phyloP scores from a whole-genome alignment of 257 asterid genomes.

The Mentha longifolia region DNA sequence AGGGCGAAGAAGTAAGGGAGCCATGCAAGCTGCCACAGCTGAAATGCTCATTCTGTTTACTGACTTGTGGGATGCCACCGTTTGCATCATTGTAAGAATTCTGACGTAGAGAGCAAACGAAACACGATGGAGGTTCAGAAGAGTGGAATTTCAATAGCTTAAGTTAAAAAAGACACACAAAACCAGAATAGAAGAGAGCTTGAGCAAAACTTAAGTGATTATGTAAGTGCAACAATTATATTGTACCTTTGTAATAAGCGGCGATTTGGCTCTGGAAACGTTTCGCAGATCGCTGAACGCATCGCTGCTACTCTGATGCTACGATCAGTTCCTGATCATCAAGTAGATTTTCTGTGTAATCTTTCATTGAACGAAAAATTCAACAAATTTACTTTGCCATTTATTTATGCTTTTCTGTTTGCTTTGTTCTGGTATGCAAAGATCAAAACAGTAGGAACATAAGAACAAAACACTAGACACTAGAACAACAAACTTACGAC shows the following conservation, averaged over 20 bases:
- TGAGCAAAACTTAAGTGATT: conserved; percentile 6
- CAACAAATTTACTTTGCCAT: conserved; percentile 16
- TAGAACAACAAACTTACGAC: conserved; percentile 57
- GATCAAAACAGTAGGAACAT: conserved; percentile 8
- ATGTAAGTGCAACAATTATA: background rate
- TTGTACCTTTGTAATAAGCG: conserved; percentile 85
- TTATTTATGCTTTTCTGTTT: background rate
- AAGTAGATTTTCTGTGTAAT: conserved; percentile 29
- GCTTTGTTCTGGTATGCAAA: conserved; percentile 22
- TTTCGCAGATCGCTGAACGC: conserved; percentile 95
- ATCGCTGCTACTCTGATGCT: conserved; percentile 72
- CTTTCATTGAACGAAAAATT: background rate
- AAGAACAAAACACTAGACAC: conserved; percentile 18
- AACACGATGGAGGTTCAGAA: conserved; percentile 11
- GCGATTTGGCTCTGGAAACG: conserved; percentile 99
- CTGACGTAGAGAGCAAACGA: conserved; percentile 51
- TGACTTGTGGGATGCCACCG: conserved; percentile 76
- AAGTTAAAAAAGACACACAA: background rate
- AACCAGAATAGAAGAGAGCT: conserved; percentile 11
- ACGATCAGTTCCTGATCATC: conserved; percentile 81
- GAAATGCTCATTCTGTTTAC: conserved; percentile 92
- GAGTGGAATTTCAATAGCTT: background rate
- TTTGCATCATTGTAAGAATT: conserved; percentile 90
- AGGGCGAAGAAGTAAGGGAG: conserved; percentile 97
- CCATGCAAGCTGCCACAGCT: conserved; percentile 99